Evolutionary conservation across 805 yeast genomes (phyloP).

Genomic region (Sugiyamaella chiloensis): DNA sequence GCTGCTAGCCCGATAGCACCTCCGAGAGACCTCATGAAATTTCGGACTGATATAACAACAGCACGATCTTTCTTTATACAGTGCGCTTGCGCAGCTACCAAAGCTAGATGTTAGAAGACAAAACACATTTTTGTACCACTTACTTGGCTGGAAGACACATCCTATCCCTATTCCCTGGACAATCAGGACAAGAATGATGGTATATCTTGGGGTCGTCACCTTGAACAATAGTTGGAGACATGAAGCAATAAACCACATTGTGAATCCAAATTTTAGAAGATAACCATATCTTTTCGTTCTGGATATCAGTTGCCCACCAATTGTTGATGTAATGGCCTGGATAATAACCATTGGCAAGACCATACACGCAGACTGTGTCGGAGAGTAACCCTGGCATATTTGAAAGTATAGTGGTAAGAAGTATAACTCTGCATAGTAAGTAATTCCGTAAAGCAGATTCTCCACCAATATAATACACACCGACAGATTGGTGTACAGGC

Average conservation of each 20-base stretch:
- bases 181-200: not conserved
- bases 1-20: not conserved
- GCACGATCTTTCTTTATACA: not conserved
- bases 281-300: conserved; percentile 1
- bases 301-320: not conserved
- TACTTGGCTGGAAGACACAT: conserved; percentile 1
- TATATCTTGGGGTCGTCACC: not conserved
- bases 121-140: not conserved
- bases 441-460: not conserved
- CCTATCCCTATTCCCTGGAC: conserved; percentile 2
- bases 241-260: not conserved
- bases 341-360: not conserved
- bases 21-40: not conserved
- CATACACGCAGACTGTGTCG: conserved; percentile 1
- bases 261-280: not conserved
- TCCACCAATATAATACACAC: conserved; percentile 1
- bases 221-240: not conserved
- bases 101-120: conserved; percentile 20
- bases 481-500: not conserved
- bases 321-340: conserved; percentile 1
- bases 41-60: conserved; percentile 2
- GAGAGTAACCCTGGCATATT: conserved; percentile 1
- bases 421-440: conserved; percentile 1
- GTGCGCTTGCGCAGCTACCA: conserved; percentile 3
- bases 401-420: not conserved